Evolutionary conservation across 306 rosid genomes (phyloP).

Genomic region (Rosa rugosa): DNA sequence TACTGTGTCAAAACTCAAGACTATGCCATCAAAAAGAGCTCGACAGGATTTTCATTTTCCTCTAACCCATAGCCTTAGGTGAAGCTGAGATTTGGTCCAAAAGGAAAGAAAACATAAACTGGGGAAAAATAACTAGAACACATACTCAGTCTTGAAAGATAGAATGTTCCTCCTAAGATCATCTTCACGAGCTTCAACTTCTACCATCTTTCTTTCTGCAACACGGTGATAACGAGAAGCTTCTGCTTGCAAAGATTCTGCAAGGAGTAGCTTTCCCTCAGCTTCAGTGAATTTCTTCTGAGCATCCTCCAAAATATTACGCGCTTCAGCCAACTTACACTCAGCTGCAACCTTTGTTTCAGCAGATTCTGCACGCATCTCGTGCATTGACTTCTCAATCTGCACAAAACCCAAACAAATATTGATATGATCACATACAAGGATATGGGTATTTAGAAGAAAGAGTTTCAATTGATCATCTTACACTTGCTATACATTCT

Average conservation of each 20-base stretch:
- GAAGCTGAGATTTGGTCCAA: conserved; percentile 1
- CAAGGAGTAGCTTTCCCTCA: conserved; percentile 63
- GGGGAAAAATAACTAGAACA: conserved; percentile 5
- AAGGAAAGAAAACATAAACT: background rate
- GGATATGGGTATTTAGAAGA: background rate
- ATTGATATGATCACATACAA: background rate
- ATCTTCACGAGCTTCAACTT: conserved; percentile 94
- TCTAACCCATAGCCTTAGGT: background rate
- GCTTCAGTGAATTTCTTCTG: conserved; percentile 65
- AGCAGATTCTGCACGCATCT: conserved; percentile 90
- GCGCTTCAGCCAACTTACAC: conserved; percentile 72
- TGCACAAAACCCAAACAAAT: conserved; percentile 30
- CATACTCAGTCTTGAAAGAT: conserved; percentile 85
- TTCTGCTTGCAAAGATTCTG: conserved; percentile 77
- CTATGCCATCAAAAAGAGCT: background rate
- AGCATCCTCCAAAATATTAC: conserved; percentile 59
- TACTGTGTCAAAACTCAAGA: too few relatives aligned
- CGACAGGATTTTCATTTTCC: conserved; percentile 1
- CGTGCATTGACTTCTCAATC: conserved; percentile 94
- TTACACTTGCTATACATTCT: conserved; percentile 92
- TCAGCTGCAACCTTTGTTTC: conserved; percentile 92
- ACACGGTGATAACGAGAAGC: conserved; percentile 57
- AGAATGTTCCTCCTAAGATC: conserved; percentile 68
- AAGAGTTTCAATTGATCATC: conserved; percentile 31
- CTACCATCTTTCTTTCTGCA: conserved; percentile 86